phyloP scores from a whole-genome alignment of 805 yeast genomes.

The Suhomyces sp. region DNA sequence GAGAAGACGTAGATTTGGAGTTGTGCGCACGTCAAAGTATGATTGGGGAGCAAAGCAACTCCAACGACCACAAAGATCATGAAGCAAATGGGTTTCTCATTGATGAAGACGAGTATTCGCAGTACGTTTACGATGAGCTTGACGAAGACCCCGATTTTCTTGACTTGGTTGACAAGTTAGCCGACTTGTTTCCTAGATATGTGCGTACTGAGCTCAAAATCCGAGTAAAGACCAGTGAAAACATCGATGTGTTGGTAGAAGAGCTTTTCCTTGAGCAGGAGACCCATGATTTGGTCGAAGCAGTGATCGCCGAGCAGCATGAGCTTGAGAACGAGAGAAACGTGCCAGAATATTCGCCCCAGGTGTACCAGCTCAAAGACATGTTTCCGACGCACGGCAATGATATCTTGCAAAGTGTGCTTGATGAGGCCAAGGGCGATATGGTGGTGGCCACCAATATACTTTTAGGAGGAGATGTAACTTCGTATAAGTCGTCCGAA shows the following conservation, averaged over 20 bases:
- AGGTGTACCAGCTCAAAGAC: slow-evolving; percentile 27
- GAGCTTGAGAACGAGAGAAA: slow-evolving; percentile 1
- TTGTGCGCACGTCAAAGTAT: not conserved
- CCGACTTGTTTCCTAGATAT: slow-evolving; percentile 26
- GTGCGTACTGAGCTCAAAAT: slow-evolving; percentile 25
- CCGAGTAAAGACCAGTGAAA: slow-evolving; percentile 21
- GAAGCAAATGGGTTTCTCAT: slow-evolving; percentile 1
- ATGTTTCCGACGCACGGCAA: slow-evolving; percentile 46
- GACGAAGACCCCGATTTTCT: slow-evolving; percentile 14
- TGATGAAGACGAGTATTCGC: slow-evolving; percentile 9
- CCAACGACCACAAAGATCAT: not conserved
- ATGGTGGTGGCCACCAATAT: slow-evolving; percentile 24
- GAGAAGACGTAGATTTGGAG: not conserved
- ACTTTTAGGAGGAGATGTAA: slow-evolving; percentile 8
- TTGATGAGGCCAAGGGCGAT: slow-evolving; percentile 29
- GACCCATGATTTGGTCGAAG: slow-evolving; percentile 7
- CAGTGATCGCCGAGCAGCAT: slow-evolving; percentile 4
- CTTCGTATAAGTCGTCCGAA: not conserved
- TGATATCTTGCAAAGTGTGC: slow-evolving; percentile 24
- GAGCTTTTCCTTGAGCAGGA: slow-evolving; percentile 19
- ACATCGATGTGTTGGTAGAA: slow-evolving; percentile 23
- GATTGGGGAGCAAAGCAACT: not conserved
- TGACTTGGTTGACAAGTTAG: slow-evolving; percentile 18
- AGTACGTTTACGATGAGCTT: slow-evolving; percentile 14
- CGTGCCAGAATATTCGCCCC: slow-evolving; percentile 7